Evolutionary conservation across 192 early-diverging fungal genomes (phyloP).

Genomic region (Coemansia sp.): DNA sequence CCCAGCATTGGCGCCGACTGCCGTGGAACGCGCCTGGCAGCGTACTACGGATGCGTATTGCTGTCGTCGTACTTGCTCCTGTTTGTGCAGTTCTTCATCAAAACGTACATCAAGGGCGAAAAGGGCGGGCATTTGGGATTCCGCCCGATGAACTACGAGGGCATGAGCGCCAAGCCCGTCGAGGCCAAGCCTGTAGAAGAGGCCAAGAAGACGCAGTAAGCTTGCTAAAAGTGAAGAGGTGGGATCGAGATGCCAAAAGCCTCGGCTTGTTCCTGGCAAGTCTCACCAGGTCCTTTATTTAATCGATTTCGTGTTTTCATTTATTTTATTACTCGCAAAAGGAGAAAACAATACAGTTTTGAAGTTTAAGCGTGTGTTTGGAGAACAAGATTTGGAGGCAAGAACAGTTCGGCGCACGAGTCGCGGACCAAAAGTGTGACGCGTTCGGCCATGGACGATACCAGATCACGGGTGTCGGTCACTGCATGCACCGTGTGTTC

Average conservation of each 20-base stretch:
- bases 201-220: conserved; percentile 28
- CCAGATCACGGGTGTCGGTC: conserved; percentile 22
- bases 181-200: conserved; percentile 14
- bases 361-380: too few relatives aligned
- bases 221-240: too few relatives aligned
- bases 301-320: not conserved
- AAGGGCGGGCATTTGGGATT: conserved; percentile 50
- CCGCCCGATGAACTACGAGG: conserved; percentile 54
- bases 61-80: conserved; percentile 80
- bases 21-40: conserved; percentile 73
- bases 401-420: conserved; percentile 27
- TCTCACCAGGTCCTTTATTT: not conserved
- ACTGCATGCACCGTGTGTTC: conserved; percentile 7
- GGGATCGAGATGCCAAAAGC: too few relatives aligned
- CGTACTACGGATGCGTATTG: conserved; percentile 75
- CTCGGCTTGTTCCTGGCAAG: too few relatives aligned
- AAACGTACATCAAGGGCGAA: conserved; percentile 69
- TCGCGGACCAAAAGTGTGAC: conserved; percentile 24
- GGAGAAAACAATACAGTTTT: too few relatives aligned
- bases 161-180: conserved; percentile 24
- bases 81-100: conserved; percentile 87
- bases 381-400: conserved; percentile 20
- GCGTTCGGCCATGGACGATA: conserved; percentile 35
- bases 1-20: conserved; percentile 71
- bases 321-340: not conserved